Base-by-base conservation (phyloP, 1,139 yeast species). In the Suhomyces ambrosiae region DNA sequence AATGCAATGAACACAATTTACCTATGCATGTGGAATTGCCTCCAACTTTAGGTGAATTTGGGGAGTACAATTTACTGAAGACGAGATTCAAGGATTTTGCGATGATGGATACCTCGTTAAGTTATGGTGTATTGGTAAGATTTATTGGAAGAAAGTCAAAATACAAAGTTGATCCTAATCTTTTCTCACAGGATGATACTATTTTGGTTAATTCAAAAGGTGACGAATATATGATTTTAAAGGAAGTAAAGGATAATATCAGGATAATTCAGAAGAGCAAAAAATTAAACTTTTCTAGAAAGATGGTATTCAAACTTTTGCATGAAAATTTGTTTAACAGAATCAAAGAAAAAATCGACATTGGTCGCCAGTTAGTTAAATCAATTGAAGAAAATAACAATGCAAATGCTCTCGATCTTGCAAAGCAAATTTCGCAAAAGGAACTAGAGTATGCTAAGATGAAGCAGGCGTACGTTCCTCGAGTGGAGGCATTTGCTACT, bases 151-250 rank as follows among this genome's bases (percentile, higher is more conserved):
- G 49, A 25, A 51, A 53, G 12, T 50, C 54, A 24, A 45, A 46
- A 24, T 65, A 62, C 46, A 47, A 52, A 11, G 58, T 51, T 23
- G 53, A 52, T 21, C 45, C 45, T 7, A 40, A 47, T 8, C 39
- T 48, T 2, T 46, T 49, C 37, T 49, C 50, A 13, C 42, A 39
- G 8, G 39, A 38, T 10, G 50, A 56, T 30, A 60, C 66, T 7
- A 56, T 53, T 32, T 59, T 68, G 46, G 57, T 67, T 32, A 68
- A 68, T 46, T 52, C 63, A 26, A 48, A 46, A 17, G 74, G 74
- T 47, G 74, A 69, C 44, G 76, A 71, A 48, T 69, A 60, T 47
- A 62, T 68, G 22, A 68, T 71, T 35, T 55, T 69, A 33, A 67
- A 66, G 42, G 70, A 68, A 34, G 40, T 48, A 11, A 45, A 48